These are phyloP conservation scores for Exobasidium rhododendri DNA, from an alignment of 1,284 basidiomycete genomes.

Conservation along the genomic window DNA sequence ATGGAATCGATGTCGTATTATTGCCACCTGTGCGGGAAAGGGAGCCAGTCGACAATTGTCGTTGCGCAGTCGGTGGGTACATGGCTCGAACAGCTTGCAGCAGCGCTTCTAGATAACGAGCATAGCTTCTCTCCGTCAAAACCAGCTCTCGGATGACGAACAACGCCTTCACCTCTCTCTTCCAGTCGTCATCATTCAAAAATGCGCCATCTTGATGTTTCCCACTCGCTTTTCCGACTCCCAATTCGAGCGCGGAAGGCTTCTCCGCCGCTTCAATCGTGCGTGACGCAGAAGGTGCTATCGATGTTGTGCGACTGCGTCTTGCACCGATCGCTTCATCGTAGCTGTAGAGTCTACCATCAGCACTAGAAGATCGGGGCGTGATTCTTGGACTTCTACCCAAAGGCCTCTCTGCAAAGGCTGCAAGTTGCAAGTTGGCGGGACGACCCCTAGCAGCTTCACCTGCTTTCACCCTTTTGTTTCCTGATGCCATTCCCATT, in stretches of 20 bases:
- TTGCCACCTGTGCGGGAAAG: background rate
- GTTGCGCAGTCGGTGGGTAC: background rate
- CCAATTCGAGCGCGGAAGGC: conserved; percentile 27
- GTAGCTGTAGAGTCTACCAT: background rate
- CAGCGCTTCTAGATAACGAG: conserved; percentile 41
- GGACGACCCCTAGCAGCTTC: too few relatives aligned
- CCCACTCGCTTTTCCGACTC: conserved; percentile 41
- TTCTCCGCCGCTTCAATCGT: too few relatives aligned
- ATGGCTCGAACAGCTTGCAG: conserved; percentile 29
- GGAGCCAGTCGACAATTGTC: background rate
- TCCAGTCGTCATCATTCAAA: conserved; percentile 51
- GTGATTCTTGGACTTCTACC: background rate
- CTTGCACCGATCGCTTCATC: background rate
- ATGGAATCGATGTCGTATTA: conserved; percentile 14
- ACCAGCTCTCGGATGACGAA: conserved; percentile 52
- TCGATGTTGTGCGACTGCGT: background rate
- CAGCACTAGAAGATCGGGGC: conserved; percentile 8
- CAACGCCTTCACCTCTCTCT: conserved; percentile 49
- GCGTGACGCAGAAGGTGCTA: conserved; percentile 2
- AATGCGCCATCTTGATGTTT: conserved; percentile 36
- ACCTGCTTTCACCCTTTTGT: background rate
- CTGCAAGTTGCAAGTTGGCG: too few relatives aligned
- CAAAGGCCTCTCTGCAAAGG: too few relatives aligned
- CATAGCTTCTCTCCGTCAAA: conserved; percentile 50
- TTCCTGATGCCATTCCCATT: background rate